A percentile compares a stretch with the other conserved stretches of the same genome.
These are phyloP conservation scores for Neoboletus magnificus DNA, from an alignment of 768 basidiomycete species.

Conservation along the genomic window DNA sequence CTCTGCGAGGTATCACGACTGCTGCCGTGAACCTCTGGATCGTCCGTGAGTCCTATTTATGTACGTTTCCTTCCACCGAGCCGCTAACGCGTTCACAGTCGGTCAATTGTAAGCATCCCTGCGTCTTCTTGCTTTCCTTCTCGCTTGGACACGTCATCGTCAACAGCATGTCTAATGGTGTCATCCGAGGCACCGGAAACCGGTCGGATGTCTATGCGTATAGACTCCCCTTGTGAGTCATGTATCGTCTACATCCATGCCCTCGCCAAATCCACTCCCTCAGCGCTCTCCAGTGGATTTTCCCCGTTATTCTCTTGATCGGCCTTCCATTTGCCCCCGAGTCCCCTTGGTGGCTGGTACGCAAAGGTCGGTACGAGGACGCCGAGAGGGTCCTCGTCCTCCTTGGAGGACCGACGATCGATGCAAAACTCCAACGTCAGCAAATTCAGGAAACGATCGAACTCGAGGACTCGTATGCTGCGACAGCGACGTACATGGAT, in stretches of 20 bases:
- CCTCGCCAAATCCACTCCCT: neutral
- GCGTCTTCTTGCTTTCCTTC: neutral
- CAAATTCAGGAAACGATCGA: slow-evolving; percentile 30
- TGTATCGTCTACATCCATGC: neutral
- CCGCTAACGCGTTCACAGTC: slow-evolving; percentile 7
- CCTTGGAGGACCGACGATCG: slow-evolving; percentile 22
- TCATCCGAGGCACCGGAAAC: slow-evolving; percentile 23
- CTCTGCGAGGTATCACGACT: slow-evolving; percentile 24
- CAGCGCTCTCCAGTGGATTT: slow-evolving; percentile 33
- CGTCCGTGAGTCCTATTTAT: slow-evolving; percentile 11
- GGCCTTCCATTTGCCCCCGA: slow-evolving; percentile 33
- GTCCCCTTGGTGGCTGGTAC: slow-evolving; percentile 35
- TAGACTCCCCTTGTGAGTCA: slow-evolving; percentile 26
- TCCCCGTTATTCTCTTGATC: slow-evolving; percentile 28
- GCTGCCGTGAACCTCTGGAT: slow-evolving; percentile 27
- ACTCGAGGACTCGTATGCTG: slow-evolving; percentile 28
- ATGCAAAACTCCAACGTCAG: slow-evolving; percentile 21
- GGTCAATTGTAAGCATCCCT: slow-evolving; percentile 20
- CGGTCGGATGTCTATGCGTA: slow-evolving; percentile 23
- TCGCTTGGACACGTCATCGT: neutral
- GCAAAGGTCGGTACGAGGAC: slow-evolving; percentile 25
- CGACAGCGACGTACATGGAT: slow-evolving; percentile 28
- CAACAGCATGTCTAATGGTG: slow-evolving; percentile 23
- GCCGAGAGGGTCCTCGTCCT: slow-evolving; percentile 18
- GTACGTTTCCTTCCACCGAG: neutral